Evolutionary conservation across 139 green algal species (phyloP), one percentile per base, ranked within the genome.

Genomic region (Pleodorina starrii): DNA sequence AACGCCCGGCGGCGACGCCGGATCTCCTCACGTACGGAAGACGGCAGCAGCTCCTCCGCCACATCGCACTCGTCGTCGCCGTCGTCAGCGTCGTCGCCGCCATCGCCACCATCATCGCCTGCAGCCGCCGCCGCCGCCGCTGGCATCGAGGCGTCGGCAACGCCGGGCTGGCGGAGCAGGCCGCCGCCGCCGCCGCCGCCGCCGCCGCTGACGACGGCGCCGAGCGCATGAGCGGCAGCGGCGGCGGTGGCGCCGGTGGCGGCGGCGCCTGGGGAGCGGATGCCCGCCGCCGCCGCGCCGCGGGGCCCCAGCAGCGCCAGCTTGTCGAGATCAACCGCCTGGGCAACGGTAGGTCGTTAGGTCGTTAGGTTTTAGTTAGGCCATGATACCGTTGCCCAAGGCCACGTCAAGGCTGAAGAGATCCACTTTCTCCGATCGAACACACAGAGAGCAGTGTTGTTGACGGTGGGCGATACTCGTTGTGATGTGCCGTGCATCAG

Each of bases 11-110:
- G 54, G 35, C 83, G 83, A 12, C 48, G 32, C 38, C 66, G 44
- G 27, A 88, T 11, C 44, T 71, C 44, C 44, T 81, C 66, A 5
- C 68, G 83, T 48, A 88, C 44, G 2, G 42, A 43, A 36, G 25
- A 32, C 36, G 83, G 83, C 43, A 88, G 83, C 44, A 88, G 63
- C 83, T 75, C 83, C 35, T 71, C 48, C 32, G 83, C 83, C 35
- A 88, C 42, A 36, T 88, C 83, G 16, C 5, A 63, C 43, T 66
- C 80, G 17, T 42, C 80, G 0, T 87, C 80, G 4, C 25, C 76
- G 35, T 63, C 76, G 35, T 63, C 42, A 14, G 10, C n/a, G 38
- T 81, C 83, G 10, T 27, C 36, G 50, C 25, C 60, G 16, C n/a
- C 80, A 6, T 57, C 59, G 1, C 36, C 80, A 6, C 17, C 60